Base-by-base conservation (phyloP, 495 filamentous ascomycete genomes). In the Platismatia glauca region DNA sequence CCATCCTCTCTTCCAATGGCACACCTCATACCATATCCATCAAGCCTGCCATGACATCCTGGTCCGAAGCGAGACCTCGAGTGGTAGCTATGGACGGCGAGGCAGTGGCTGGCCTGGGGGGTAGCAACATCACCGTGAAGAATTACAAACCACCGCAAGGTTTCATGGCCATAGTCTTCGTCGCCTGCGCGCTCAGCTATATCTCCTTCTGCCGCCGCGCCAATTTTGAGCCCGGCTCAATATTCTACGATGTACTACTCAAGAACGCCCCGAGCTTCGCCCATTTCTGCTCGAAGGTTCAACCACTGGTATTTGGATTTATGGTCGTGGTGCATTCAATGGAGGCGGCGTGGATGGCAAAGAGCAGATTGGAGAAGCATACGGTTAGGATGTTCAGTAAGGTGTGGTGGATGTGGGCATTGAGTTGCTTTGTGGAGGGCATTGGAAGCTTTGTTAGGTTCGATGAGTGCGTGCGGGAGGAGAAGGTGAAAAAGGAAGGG, bases 51-150 rank as follows among this genome's bases (percentile, higher is more conserved):
- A 77, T 91, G 79, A 72, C 73, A 43, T 75, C 76, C 33, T 78
- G 81, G 73, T 72, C 74, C 27, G 87, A 91, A 55, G 74, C 86
- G 1, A 81, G 89, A 38, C 70, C 79, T 48, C 81, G 85, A 41
- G 72, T 90, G 35, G 82, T 90, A 63, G 81, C 81, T 18, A 85
- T 94, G 83, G 85, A 88, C 71, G 70, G 79, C 52, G 80, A 83
- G 6, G 80, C 83, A 20, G 71, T 82, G 6, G 59, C 71, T 22
- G 77, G 69, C 0, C 78, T 91, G 1, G 78, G 79, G 13, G 73
- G 81, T 52, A 84, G 79, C 61, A 76, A 80, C 33, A 78, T 86
- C 58, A 77, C 72, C 0, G 75, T 89, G 52, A 84, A 75, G 46
- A 73, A 77, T 58, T 91, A 84, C 70, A 65, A 73, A 3, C 70